phyloP scores from a whole-genome alignment of 176 grass and related monocot genomes.

The Avena sativa region DNA sequence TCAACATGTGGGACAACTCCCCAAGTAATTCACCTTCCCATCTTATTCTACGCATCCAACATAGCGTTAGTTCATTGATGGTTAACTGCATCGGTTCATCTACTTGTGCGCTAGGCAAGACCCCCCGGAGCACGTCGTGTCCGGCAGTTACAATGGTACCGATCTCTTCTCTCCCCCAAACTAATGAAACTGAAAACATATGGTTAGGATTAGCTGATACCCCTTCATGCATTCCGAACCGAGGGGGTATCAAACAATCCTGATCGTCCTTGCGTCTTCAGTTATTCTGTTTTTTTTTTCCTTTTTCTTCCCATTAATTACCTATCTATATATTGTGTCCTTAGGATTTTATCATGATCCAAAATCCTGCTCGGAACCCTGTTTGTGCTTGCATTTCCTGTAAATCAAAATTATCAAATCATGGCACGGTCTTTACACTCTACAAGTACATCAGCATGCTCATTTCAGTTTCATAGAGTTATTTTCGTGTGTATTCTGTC shows the following conservation, averaged over 20 bases:
- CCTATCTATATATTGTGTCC: neutral
- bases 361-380: neutral
- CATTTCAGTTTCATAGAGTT: too few relatives aligned
- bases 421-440: neutral
- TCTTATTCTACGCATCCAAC: neutral
- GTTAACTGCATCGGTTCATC: neutral
- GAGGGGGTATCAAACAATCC: too few relatives aligned
- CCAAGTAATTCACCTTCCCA: neutral
- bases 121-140: slow-evolving; percentile 38
- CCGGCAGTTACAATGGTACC: slow-evolving; percentile 28
- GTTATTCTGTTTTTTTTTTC: too few relatives aligned
- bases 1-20: slow-evolving; percentile 35
- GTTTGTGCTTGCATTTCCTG: neutral
- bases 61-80: too few relatives aligned
- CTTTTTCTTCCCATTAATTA: too few relatives aligned
- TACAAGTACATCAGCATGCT: neutral
- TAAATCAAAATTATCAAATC: neutral
- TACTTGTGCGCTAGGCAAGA: slow-evolving; percentile 10
- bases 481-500: too few relatives aligned
- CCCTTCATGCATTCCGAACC: neutral
- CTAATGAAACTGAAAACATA: too few relatives aligned
- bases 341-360: neutral
- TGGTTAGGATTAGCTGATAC: too few relatives aligned
- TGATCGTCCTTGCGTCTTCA: too few relatives aligned
- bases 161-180: neutral